phyloP scores from a whole-genome alignment of 75 land plant species.

The Picea sitchensis region DNA sequence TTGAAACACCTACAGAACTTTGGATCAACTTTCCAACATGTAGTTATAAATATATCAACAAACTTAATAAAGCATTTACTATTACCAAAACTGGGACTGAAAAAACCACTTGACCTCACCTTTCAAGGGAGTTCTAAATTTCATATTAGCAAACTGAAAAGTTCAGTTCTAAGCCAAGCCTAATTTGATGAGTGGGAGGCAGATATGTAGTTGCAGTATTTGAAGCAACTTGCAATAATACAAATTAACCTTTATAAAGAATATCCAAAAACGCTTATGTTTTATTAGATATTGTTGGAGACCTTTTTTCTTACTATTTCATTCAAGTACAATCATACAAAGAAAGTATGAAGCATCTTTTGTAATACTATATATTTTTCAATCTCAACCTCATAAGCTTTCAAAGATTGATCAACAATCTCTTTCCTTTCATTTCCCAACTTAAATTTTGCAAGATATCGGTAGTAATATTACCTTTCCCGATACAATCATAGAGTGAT shows the following conservation, averaged over 20 bases:
- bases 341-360: background rate
- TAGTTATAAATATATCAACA: too few relatives aligned
- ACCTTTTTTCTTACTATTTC: background rate
- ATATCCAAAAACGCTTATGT: background rate
- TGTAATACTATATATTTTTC: background rate
- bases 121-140: slow-evolving; percentile 59
- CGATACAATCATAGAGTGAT: slow-evolving; percentile 18
- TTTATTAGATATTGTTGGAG: background rate
- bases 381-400: slow-evolving; percentile 65
- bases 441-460: slow-evolving; percentile 92
- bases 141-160: slow-evolving; percentile 71
- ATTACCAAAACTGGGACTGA: background rate
- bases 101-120: slow-evolving; percentile 19
- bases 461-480: slow-evolving; percentile 90
- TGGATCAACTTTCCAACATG: too few relatives aligned
- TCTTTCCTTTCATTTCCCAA: slow-evolving; percentile 80
- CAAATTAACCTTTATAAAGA: background rate
- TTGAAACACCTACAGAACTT: too few relatives aligned
- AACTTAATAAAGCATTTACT: too few relatives aligned
- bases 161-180: slow-evolving; percentile 64
- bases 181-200: slow-evolving; percentile 63
- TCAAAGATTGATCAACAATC: slow-evolving; percentile 79
- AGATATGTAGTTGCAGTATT: slow-evolving; percentile 49
- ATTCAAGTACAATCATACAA: background rate
- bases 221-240: slow-evolving; percentile 44